Base-by-base conservation (phyloP, 768 basidiomycete genomes). In the Agrocybe praecox region DNA sequence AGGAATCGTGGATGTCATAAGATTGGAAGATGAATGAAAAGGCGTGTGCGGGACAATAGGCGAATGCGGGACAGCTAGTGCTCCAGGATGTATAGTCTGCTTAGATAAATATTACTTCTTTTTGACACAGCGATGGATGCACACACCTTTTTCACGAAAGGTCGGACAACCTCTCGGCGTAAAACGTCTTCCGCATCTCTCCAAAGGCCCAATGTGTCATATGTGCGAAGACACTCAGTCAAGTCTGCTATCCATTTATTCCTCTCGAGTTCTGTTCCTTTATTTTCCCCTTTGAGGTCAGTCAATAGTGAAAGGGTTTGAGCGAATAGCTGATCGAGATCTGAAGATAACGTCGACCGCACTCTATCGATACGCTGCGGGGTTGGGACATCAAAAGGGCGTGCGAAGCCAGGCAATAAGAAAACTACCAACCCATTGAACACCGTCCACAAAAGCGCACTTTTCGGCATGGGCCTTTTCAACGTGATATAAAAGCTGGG, bases 161-260 rank as follows among this genome's bases (percentile, higher is more conserved):
- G 80, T 1, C 84, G 83, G 33, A 94, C 81, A 34, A 97, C 75
- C 44, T 89, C 85, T 50, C 76, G 76, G 53, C 88, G 79, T 49
- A 98, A 73, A 17, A 97, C 86, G 57, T 94, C 91, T 72, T 96
- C 96, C 1, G 95, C 96, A 60, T 92, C 87, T 63, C 85, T 75
- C 91, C 92, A 94, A 8, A 94, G 82, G 12, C 86, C 83, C 49
- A 99, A 75, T 7, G 81, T 70, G 62, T 94, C 90, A 65, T 96
- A 96, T 2, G 89, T 89, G 44, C 83, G 75, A 44, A 96, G 72
- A 66, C 92, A 92, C 63, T 95, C 92, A 1, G 82, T 84, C 52
- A 94, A 69, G 62, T 94, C 93, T 15, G 81, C 72, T 26, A 82
- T 71, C 60, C 79, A 74, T 60, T 88, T 90, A 11, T 76, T 76